A percentile compares a stretch with the other conserved stretches of the same genome.
These are phyloP conservation scores for Penicillium sp. DNA, from an alignment of 2,329 filamentous ascomycete species.

Conservation along the genomic window DNA sequence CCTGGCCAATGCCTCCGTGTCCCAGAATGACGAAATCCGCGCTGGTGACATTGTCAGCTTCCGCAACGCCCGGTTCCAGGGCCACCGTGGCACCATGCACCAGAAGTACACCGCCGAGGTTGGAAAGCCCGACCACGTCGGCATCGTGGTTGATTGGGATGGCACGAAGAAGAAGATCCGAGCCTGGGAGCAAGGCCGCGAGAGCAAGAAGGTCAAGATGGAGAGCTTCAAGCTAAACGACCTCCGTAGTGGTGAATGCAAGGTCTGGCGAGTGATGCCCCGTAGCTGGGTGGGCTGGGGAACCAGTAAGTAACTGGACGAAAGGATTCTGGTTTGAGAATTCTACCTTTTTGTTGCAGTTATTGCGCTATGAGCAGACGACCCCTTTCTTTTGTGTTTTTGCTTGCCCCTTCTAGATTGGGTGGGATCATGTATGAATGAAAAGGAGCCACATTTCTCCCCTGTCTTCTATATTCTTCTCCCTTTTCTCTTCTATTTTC, in stretches of 20 bases:
- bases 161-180: constrained; percentile 97
- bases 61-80: constrained; percentile 90
- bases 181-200: constrained; percentile 90
- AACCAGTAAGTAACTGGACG: constrained; percentile 11
- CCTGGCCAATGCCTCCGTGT: constrained; percentile 86
- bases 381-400: constrained; percentile 8
- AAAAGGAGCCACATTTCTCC: constrained; percentile 8
- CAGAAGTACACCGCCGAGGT: constrained; percentile 88
- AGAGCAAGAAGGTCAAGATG: constrained; percentile 87
- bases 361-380: constrained; percentile 9
- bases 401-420: constrained; percentile 11
- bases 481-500: constrained; percentile 6
- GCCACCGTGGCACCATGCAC: constrained; percentile 92
- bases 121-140: constrained; percentile 84
- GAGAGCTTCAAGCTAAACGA: constrained; percentile 95
- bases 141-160: constrained; percentile 92
- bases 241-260: constrained; percentile 87
- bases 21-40: constrained; percentile 88
- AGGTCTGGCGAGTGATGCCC: constrained; percentile 95
- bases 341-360: background rate
- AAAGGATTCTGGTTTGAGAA: background rate
- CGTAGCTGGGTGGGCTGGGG: constrained; percentile 91
- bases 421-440: constrained; percentile 19
- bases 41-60: constrained; percentile 89
- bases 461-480: constrained; percentile 8